Percentiles rank a stretch among this genome's conserved stretches.
Evolutionary conservation across 176 grass and related monocot genomes (phyloP).

Genomic region (Bolboschoenus planiculmis): DNA sequence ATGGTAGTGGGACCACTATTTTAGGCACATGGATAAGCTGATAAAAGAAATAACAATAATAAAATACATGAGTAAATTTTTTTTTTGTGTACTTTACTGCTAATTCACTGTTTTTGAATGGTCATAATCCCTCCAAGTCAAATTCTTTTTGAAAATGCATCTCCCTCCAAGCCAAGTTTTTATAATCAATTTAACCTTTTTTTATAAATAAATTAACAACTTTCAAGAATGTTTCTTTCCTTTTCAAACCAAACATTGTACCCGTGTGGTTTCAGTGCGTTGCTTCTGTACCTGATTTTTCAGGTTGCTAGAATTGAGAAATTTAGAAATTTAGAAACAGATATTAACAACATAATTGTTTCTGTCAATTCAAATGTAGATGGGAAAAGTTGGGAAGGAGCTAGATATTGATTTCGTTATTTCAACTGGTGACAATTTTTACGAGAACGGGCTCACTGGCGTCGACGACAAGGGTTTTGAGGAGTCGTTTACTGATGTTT

Average conservation of each 20-base stretch:
- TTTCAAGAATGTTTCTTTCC: no score
- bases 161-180: no score
- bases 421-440: constrained; percentile 85
- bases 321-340: not conserved
- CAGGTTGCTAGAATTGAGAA: not conserved
- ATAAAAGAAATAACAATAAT: not conserved
- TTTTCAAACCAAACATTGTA: not conserved
- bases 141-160: not conserved
- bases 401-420: constrained; percentile 63
- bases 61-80: not conserved
- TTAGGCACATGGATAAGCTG: not conserved
- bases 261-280: not conserved
- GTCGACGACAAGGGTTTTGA: constrained; percentile 57
- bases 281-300: not conserved
- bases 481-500: constrained; percentile 67
- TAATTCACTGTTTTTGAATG: not conserved
- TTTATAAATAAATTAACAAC: not conserved
- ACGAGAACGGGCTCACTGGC: constrained; percentile 53
- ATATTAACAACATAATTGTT: not conserved
- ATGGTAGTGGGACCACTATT: not conserved
- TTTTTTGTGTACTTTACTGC: not conserved
- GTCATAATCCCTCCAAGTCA: no score
- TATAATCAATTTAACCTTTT: not conserved
- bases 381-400: constrained; percentile 57
- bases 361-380: constrained; percentile 24